Evolutionary conservation across 495 filamentous ascomycete species (phyloP).

Genomic region (Saxophila tyrrhenica): DNA sequence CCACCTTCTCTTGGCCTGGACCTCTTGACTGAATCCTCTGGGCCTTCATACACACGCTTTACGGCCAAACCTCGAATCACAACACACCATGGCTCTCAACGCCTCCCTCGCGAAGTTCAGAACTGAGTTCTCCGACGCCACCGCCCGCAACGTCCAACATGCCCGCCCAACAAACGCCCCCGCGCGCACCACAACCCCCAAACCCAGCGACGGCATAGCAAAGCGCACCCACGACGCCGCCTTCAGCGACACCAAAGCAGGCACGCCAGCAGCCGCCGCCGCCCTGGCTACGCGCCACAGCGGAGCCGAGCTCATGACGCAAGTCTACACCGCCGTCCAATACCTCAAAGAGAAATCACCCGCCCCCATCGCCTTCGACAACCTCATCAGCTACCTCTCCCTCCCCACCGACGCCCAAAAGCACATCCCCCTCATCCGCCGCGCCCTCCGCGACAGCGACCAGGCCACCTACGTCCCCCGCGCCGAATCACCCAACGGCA

Average conservation of each 20-base stretch:
- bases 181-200: slow-evolving; percentile 18
- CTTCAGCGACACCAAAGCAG: background rate
- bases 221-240: slow-evolving; percentile 34
- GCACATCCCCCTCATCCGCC: slow-evolving; percentile 6
- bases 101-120: slow-evolving; percentile 11
- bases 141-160: slow-evolving; percentile 12
- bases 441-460: slow-evolving; percentile 44
- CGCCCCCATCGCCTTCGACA: slow-evolving; percentile 53
- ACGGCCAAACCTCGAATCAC: slow-evolving; percentile 12
- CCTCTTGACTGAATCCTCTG: slow-evolving; percentile 17
- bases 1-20: slow-evolving; percentile 1
- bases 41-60: slow-evolving; percentile 4
- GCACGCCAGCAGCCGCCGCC: slow-evolving; percentile 34
- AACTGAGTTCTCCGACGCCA: slow-evolving; percentile 18
- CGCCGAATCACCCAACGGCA: slow-evolving; percentile 36
- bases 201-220: slow-evolving; percentile 14
- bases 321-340: slow-evolving; percentile 71
- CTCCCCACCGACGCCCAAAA: slow-evolving; percentile 29
- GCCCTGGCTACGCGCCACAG: slow-evolving; percentile 72
- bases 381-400: slow-evolving; percentile 68
- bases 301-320: slow-evolving; percentile 68
- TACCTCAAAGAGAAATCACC: slow-evolving; percentile 66
- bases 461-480: slow-evolving; percentile 60
- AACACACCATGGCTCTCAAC: slow-evolving; percentile 20
- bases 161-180: slow-evolving; percentile 10